Conservation (phyloP, 176 grass and related monocot genomes). For the Lolium rigidum region DNA sequence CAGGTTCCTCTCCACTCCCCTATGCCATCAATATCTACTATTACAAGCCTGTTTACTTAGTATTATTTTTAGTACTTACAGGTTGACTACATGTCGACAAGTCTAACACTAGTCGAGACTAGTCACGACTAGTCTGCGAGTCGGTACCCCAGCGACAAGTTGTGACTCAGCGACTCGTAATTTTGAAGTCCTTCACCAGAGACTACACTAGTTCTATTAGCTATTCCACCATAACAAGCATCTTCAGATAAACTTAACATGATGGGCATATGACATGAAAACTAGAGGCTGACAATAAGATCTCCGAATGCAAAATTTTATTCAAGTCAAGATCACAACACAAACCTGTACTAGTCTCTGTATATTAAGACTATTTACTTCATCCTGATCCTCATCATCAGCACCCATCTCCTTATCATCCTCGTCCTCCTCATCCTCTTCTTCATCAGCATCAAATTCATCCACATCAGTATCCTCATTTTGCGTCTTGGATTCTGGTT, state of each 20-base stretch:
- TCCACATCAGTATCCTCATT: constrained; percentile 70
- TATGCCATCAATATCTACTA: too few relatives aligned
- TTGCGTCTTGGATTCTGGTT: constrained; percentile 72
- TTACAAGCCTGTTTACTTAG: too few relatives aligned
- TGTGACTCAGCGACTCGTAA: too few relatives aligned
- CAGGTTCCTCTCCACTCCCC: too few relatives aligned
- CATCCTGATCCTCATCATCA: constrained; percentile 85
- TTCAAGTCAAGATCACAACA: constrained; percentile 12
- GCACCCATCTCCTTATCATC: constrained; percentile 78
- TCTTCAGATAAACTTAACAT: constrained; percentile 10
- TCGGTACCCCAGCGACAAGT: too few relatives aligned
- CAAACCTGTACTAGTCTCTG: constrained; percentile 82
- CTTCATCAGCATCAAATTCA: constrained; percentile 73
- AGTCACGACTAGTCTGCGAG: too few relatives aligned
- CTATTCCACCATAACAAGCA: background rate
- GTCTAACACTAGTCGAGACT: too few relatives aligned
- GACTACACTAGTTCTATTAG: background rate
- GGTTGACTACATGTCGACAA: too few relatives aligned
- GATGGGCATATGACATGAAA: background rate
- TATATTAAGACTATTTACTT: constrained; percentile 64
- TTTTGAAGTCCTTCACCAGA: background rate
- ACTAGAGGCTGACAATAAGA: background rate
- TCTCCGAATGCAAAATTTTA: background rate
- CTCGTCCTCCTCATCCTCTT: constrained; percentile 77
- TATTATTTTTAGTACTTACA: too few relatives aligned